These are phyloP conservation scores for Sphagnurus paluster DNA, from an alignment of 1,284 basidiomycete species.

Conservation along the genomic window DNA sequence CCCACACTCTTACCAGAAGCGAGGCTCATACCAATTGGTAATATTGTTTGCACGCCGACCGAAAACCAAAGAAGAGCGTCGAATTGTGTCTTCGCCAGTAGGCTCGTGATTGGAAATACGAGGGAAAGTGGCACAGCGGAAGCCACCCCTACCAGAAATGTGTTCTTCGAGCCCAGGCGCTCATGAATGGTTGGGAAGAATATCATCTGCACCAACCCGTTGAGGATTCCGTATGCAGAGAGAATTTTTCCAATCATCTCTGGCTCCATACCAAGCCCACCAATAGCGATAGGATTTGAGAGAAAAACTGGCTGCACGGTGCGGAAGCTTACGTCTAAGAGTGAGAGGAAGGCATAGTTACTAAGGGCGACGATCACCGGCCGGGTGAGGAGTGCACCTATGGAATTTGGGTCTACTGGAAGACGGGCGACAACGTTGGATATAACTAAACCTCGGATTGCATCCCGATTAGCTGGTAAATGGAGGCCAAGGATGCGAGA, in stretches of 20 bases:
- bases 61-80: constrained; percentile 43
- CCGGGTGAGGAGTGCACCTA: constrained; percentile 44
- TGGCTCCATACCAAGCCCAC: constrained; percentile 65
- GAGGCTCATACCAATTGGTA: constrained; percentile 50
- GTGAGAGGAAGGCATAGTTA: constrained; percentile 62
- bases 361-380: constrained; percentile 58
- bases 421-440: neutral
- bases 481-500: neutral
- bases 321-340: constrained; percentile 64
- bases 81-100: constrained; percentile 43
- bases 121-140: constrained; percentile 49
- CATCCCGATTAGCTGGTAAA: neutral
- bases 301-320: constrained; percentile 68
- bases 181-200: constrained; percentile 58
- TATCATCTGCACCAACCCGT: constrained; percentile 58
- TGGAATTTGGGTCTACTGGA: constrained; percentile 27
- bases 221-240: constrained; percentile 52
- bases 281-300: constrained; percentile 60
- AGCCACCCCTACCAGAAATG: constrained; percentile 52
- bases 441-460: neutral
- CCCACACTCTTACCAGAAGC: constrained; percentile 60
- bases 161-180: constrained; percentile 51
- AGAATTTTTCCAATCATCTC: constrained; percentile 58
- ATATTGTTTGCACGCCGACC: constrained; percentile 49
- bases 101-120: constrained; percentile 59